These are phyloP conservation scores for Avicennia marina DNA, from an alignment of 257 asterid species.

Conservation along the genomic window DNA sequence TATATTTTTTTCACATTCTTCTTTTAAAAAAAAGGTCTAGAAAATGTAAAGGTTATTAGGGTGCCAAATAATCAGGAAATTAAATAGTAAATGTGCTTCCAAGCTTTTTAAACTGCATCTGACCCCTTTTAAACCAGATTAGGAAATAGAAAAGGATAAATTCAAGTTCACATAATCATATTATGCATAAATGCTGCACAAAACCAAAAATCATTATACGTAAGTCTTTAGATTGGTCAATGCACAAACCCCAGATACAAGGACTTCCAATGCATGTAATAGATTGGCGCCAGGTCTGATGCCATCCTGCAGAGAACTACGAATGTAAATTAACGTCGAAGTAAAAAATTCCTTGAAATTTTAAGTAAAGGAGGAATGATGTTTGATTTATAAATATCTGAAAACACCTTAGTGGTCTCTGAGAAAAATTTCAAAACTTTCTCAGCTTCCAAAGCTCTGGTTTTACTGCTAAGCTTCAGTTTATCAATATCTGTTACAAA, in stretches of 20 bases:
- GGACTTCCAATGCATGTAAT: slow-evolving; percentile 89
- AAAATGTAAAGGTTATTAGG: not conserved
- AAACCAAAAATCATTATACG: too few species aligned
- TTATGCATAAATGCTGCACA: too few species aligned
- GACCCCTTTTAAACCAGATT: too few species aligned
- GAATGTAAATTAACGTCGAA: slow-evolving; percentile 25
- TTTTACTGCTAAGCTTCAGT: slow-evolving; percentile 90
- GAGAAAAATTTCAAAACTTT: slow-evolving; percentile 77
- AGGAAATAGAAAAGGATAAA: too few species aligned
- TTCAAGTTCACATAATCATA: too few species aligned
- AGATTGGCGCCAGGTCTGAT: slow-evolving; percentile 85
- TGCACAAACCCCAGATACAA: slow-evolving; percentile 81
- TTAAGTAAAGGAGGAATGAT: slow-evolving; percentile 8
- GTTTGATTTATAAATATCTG: slow-evolving; percentile 14
- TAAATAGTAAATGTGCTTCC: too few species aligned
- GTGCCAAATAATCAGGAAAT: not conserved
- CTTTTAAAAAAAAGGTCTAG: slow-evolving; percentile 12
- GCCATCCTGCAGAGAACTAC: slow-evolving; percentile 65
- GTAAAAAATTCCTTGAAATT: slow-evolving; percentile 16
- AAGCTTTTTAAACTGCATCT: too few species aligned
- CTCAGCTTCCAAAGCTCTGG: slow-evolving; percentile 82
- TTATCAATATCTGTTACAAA: slow-evolving; percentile 96
- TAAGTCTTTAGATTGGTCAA: slow-evolving; percentile 17
- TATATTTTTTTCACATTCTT: slow-evolving; percentile 6
- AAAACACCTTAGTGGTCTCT: slow-evolving; percentile 70